Evolutionary conservation across 768 basidiomycete species (phyloP), one percentile per base, ranked within the genome.

Genomic region (Serendipita sp.): DNA sequence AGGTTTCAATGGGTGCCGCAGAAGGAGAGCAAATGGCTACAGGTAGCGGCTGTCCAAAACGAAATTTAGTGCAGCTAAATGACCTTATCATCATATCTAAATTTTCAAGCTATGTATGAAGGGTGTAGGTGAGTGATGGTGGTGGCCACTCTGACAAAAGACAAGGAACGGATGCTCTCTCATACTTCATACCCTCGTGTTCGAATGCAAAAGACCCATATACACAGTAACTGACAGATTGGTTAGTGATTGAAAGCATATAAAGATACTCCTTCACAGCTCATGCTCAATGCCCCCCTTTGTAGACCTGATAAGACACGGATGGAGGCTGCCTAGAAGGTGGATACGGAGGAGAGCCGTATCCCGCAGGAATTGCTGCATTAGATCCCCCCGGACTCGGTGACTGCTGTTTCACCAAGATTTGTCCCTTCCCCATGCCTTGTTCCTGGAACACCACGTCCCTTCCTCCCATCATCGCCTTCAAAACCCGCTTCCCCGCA

Each of bases 401-500:
- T 4, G 45, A 20, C 17, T 28, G 20, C 45, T 58, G 5, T 3
- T 58, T 31, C 53, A 58, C 17, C 53, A 58, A n/a, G 43, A 65
- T 11, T 11, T 22, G 51, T 33, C 63, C 64, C 30, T 41, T 63
- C 24, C 64, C 64, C 17, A 31, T 9, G 3, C 53, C 53, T 28
- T 58, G 53, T 7, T 58, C 53, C 24, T 58, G 53, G 53, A 66
- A 60, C 13, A 66, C 64, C n/a, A 68, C 64, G 13, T 67, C 65
- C 31, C 64, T 65, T 24, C 67, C 65, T 2, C 69, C 65, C 41
- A 77, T 60, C 44, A 72, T 70, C 13, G 74, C 79, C 68, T 79
- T 82, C 24, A 85, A 74, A 67, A 78, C 81, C 43, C 78, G 76
- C 75, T 74, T 81, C 20, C 82, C 83, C 0, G 77, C 81, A 64